Evolutionary conservation across 345 rosid species (phyloP), one percentile per base, ranked within the genome.

Genomic region (Bruguiera gymnorhiza): DNA sequence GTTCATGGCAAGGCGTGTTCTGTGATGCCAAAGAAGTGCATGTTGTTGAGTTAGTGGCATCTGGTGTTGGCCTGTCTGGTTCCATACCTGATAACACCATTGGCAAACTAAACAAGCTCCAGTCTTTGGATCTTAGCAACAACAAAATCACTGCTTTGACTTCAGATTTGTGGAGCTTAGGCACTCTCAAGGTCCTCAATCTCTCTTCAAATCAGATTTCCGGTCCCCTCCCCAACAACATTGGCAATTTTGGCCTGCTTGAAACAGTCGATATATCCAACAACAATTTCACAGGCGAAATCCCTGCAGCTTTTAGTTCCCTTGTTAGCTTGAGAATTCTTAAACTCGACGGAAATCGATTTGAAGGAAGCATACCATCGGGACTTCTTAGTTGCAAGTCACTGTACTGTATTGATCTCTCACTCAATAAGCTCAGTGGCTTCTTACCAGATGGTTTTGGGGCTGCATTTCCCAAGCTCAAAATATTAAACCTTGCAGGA

Each of bases 131-230:
- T 81, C 96, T 94, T 60, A 87, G 98, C 81, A 70, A 83, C 77
- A 94, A 91, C 86, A 85, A 78, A 67, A 88, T 94, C 83, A 86
- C 91, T 30, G 85, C 83, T 75, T 81, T 94, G 71, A 89, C 97
- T 67, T 81, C 96, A 57, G 98, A 94, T 83, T 84, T 94, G 53
- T 91, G 97, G 98, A 88, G 94, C 79, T 82, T 94, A 58, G 81
- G 83, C 76, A 81, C 86, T 46, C 86, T 94, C 66, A 83, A 78
- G 76, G 76, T 39, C 61, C 88, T 94, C 5, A 91, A 91, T 75
- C 91, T 94, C 65, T 91, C 97, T 27, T 73, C 60, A 64, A 94
- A 94, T 80, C 73, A 76, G 77, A 86, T 94, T 74, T 85, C 96
- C 46, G 96, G 97, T 57, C 36, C 87, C 32, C 86, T 94, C 18